Percentiles rank a stretch among this genome's conserved stretches.
phyloP scores from a whole-genome alignment of 2,329 filamentous ascomycete species.

The Colletotrichum sansevieriae region DNA sequence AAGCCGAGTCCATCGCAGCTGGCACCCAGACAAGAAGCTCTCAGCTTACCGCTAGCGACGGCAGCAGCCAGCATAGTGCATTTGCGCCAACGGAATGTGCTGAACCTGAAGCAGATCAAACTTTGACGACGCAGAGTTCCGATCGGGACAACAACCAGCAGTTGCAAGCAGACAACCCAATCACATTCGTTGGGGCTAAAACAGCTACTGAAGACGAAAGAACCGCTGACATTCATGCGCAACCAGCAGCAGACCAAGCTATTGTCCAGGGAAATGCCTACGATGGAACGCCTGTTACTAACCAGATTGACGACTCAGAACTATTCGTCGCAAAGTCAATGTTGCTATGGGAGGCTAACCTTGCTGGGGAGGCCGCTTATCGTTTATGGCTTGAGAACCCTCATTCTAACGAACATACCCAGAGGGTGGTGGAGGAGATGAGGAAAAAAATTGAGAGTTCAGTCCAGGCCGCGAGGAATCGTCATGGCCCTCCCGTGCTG shows the following conservation, averaged over 20 bases:
- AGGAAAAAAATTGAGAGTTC: constrained; percentile 1
- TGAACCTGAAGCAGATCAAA: background rate
- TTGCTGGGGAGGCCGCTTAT: constrained; percentile 5
- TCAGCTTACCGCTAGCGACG: too few relatives aligned
- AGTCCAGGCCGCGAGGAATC: too few relatives aligned
- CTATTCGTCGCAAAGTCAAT: constrained; percentile 23
- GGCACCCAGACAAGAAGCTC: background rate
- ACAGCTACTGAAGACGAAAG: background rate
- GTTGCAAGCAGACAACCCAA: background rate
- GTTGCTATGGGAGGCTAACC: constrained; percentile 10
- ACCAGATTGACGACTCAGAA: background rate
- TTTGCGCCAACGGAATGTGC: background rate
- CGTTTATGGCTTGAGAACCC: background rate
- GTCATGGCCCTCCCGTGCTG: too few relatives aligned
- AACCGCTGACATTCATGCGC: too few relatives aligned
- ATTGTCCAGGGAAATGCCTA: too few relatives aligned
- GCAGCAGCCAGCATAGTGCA: background rate
- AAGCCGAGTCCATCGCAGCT: background rate
- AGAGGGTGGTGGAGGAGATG: constrained; percentile 1
- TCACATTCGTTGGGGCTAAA: background rate
- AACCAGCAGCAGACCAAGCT: too few relatives aligned
- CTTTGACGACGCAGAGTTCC: background rate
- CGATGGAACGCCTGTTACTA: too few relatives aligned
- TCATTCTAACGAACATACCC: background rate
- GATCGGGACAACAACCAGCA: background rate